These are phyloP conservation scores for Planoprotostelium fungivorum DNA, from an alignment of 78 protist genomes.

Conservation along the genomic window DNA sequence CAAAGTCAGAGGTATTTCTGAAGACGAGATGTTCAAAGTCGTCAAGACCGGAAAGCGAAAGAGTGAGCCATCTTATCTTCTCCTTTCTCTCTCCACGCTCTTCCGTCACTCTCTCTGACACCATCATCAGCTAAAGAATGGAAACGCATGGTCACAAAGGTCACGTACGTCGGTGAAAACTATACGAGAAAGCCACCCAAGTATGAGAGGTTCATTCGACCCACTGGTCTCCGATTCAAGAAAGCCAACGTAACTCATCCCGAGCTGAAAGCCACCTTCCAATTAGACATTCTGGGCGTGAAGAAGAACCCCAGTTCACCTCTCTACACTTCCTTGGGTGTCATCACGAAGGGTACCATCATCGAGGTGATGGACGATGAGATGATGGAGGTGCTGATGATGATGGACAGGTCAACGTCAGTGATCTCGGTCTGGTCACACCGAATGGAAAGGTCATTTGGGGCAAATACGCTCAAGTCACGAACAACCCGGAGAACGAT, in stretches of 20 bases:
- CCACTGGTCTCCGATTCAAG: constrained; percentile 91
- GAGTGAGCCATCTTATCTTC: constrained; percentile 33
- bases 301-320: constrained; percentile 96
- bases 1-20: constrained; percentile 88
- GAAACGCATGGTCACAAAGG: constrained; percentile 99
- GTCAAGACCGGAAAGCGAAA: constrained; percentile 93
- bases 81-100: too few relatives aligned
- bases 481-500: constrained; percentile 99
- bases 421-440: constrained; percentile 98
- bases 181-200: constrained; percentile 99
- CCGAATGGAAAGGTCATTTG: constrained; percentile 98
- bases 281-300: constrained; percentile 93
- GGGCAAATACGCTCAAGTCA: constrained; percentile 98
- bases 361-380: constrained; percentile 75
- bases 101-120: constrained; percentile 1
- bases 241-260: constrained; percentile 99
- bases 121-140: constrained; percentile 75
- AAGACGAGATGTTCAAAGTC: constrained; percentile 95
- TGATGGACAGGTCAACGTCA: constrained; percentile 84
- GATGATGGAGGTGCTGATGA: neutral
- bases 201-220: constrained; percentile 98
- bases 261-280: constrained; percentile 96
- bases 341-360: constrained; percentile 99
- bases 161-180: constrained; percentile 95
- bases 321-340: constrained; percentile 94